These are phyloP conservation scores for Termitomyces sp. DNA, from an alignment of 768 basidiomycete genomes.

Conservation along the genomic window DNA sequence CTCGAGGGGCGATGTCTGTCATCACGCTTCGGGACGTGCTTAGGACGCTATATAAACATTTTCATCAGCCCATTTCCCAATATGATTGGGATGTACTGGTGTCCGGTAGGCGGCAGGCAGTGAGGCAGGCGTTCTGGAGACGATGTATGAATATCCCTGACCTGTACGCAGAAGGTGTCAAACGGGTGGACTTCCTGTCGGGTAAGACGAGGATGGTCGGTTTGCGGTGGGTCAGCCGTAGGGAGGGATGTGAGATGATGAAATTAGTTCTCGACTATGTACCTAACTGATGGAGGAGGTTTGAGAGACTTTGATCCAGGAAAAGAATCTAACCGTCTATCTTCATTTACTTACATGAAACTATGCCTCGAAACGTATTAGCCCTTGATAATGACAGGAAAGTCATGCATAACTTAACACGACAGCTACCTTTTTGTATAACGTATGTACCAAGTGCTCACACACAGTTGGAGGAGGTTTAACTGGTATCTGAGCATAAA, in stretches of 20 bases:
- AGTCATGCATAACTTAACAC: background rate
- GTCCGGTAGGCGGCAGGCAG: constrained; percentile 25
- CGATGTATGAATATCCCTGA: constrained; percentile 30
- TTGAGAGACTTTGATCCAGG: background rate
- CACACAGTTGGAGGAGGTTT: no score
- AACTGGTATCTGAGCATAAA: no score
- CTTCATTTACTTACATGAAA: background rate
- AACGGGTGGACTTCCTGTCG: constrained; percentile 57
- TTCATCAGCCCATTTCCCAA: constrained; percentile 43
- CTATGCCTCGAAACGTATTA: background rate
- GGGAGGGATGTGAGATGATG: constrained; percentile 33
- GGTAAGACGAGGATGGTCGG: constrained; percentile 49
- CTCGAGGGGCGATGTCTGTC: constrained; percentile 43
- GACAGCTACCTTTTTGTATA: background rate
- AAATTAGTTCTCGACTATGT: constrained; percentile 22
- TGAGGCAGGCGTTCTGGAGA: constrained; percentile 34
- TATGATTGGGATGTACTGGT: constrained; percentile 34
- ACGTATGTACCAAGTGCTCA: background rate
- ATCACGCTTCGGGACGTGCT: constrained; percentile 61
- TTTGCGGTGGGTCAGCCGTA: constrained; percentile 34
- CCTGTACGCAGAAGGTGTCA: constrained; percentile 41
- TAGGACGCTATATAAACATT: constrained; percentile 40
- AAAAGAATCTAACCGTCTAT: background rate
- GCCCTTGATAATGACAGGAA: background rate
- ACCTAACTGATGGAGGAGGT: background rate